Conservation (phyloP, 2,329 filamentous ascomycete species). For the Lanzia echinophila region DNA sequence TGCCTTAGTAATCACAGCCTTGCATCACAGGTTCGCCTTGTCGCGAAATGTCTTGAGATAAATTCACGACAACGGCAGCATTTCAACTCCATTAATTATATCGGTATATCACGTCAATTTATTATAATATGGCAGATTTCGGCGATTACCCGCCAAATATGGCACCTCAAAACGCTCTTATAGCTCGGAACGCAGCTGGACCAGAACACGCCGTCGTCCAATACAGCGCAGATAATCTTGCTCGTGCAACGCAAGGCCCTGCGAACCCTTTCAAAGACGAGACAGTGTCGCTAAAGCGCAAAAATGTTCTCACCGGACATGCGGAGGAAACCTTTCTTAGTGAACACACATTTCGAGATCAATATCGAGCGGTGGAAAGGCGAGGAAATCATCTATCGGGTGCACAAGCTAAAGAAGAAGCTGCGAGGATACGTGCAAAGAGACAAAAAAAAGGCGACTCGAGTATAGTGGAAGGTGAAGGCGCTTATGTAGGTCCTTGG, state of each 20-base stretch:
- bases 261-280: slow-evolving; percentile 68
- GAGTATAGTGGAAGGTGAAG: slow-evolving; percentile 75
- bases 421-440: slow-evolving; percentile 60
- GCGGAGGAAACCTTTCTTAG: slow-evolving; percentile 86
- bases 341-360: slow-evolving; percentile 81
- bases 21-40: neutral
- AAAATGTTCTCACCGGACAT: slow-evolving; percentile 76
- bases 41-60: neutral
- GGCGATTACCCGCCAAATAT: slow-evolving; percentile 60
- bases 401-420: slow-evolving; percentile 60
- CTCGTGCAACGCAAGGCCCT: slow-evolving; percentile 59
- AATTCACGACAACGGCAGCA: neutral
- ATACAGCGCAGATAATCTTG: slow-evolving; percentile 67
- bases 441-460: slow-evolving; percentile 82
- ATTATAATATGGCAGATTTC: slow-evolving; percentile 49
- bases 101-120: neutral
- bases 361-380: slow-evolving; percentile 77
- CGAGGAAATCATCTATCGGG: slow-evolving; percentile 49
- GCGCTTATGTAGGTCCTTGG: slow-evolving; percentile 92
- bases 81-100: neutral
- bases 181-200: slow-evolving; percentile 48
- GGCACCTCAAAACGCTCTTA: slow-evolving; percentile 56
- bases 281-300: slow-evolving; percentile 58
- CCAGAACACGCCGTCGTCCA: slow-evolving; percentile 55
- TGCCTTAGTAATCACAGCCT: neutral